Evolutionary conservation across 2,329 filamentous ascomycete genomes (phyloP).

Genomic region (Aspergillus melleus): DNA sequence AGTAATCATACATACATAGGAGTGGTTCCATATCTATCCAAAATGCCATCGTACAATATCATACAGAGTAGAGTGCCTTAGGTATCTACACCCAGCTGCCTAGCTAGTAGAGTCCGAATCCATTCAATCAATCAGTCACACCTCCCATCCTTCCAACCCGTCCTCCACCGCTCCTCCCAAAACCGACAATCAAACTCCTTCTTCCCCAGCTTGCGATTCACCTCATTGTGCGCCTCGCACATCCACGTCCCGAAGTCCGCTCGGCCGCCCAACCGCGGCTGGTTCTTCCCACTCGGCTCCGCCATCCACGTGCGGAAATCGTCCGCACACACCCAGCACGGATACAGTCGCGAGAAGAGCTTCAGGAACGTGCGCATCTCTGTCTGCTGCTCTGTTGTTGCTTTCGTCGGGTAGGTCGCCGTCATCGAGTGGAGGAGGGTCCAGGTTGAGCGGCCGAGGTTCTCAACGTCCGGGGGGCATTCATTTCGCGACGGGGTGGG

Average conservation of each 20-base stretch:
- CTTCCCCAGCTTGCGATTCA: constrained; percentile 79
- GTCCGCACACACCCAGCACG: constrained; percentile 92
- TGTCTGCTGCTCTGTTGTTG: constrained; percentile 67
- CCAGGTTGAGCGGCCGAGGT: constrained; percentile 85
- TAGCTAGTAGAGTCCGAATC: no score
- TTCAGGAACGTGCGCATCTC: constrained; percentile 77
- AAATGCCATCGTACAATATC: not conserved
- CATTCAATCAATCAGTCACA: constrained; percentile 51
- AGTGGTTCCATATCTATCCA: not conserved
- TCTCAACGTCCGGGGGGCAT: constrained; percentile 88
- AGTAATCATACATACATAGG: constrained; percentile 6
- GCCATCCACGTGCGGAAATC: constrained; percentile 84
- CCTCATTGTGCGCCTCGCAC: constrained; percentile 53
- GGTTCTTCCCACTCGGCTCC: constrained; percentile 57
- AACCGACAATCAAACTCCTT: constrained; percentile 80
- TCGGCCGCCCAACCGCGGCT: constrained; percentile 59
- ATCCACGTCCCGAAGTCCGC: constrained; percentile 51
- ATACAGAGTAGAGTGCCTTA: not conserved
- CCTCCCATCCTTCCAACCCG: constrained; percentile 72
- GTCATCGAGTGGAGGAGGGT: constrained; percentile 90
- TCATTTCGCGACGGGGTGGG: constrained; percentile 44
- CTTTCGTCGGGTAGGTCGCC: constrained; percentile 75
- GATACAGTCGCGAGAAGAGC: constrained; percentile 83
- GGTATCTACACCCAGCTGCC: no score
- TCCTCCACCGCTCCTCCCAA: constrained; percentile 95